A percentile compares a stretch with the other conserved stretches of the same genome.
Evolutionary conservation across 768 basidiomycete genomes (phyloP).

Genomic region (Termitomyces sp.): DNA sequence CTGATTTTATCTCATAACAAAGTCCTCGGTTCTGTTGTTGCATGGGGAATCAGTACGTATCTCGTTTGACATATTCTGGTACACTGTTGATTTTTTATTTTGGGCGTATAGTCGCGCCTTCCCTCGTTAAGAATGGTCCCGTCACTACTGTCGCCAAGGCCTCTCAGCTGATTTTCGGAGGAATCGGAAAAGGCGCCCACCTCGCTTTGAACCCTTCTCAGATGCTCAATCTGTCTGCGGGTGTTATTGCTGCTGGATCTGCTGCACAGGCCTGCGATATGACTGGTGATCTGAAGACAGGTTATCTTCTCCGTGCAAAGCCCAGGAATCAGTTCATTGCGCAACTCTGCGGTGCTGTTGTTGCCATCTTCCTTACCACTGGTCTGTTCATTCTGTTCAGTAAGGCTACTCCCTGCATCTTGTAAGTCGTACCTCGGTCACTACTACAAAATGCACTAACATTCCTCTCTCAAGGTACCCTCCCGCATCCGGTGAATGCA

Average conservation of each 20-base stretch:
- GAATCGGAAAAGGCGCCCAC: constrained; percentile 47
- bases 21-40: constrained; percentile 52
- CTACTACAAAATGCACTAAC: not conserved
- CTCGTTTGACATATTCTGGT: not conserved
- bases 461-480: constrained; percentile 20
- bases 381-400: constrained; percentile 63
- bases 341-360: constrained; percentile 54
- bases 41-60: constrained; percentile 55
- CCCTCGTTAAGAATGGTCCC: constrained; percentile 52
- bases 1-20: not conserved
- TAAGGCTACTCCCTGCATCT: constrained; percentile 59
- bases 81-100: not conserved
- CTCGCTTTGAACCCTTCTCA: constrained; percentile 32
- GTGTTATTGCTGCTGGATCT: constrained; percentile 51
- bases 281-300: constrained; percentile 69
- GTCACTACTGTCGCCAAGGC: constrained; percentile 59
- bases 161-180: constrained; percentile 64
- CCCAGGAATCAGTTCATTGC: constrained; percentile 62
- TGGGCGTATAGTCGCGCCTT: constrained; percentile 40
- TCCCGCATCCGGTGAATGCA: constrained; percentile 32
- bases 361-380: constrained; percentile 56
- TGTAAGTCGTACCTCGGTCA: constrained; percentile 25
- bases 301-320: constrained; percentile 62
- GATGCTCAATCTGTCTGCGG: constrained; percentile 48
- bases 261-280: constrained; percentile 60